Evolutionary conservation across 257 asterid genomes (phyloP).

Genomic region (Plantago elongata): DNA sequence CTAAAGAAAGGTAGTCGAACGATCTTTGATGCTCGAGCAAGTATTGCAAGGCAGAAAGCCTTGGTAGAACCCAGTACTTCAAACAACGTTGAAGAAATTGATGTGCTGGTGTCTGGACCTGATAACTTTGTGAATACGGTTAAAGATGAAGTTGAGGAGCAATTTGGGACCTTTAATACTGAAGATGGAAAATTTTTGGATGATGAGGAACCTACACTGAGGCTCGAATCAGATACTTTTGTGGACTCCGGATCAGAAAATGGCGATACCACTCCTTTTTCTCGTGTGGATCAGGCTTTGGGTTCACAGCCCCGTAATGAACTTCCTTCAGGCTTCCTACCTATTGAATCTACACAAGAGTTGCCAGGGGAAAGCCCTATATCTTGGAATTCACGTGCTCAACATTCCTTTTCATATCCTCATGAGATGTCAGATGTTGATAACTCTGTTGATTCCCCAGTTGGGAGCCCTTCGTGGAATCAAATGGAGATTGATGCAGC

Average conservation of each 20-base stretch:
- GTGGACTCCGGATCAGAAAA: constrained; percentile 63
- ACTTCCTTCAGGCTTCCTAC: constrained; percentile 31
- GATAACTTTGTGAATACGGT: constrained; percentile 41
- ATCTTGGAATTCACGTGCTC: constrained; percentile 51
- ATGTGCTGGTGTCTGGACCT: constrained; percentile 44
- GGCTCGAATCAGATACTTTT: constrained; percentile 25
- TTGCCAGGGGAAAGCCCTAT: constrained; percentile 54
- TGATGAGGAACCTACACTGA: constrained; percentile 14
- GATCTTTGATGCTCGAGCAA: constrained; percentile 43
- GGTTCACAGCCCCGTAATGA: constrained; percentile 47
- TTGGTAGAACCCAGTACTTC: constrained; percentile 32
- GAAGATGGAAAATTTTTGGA: constrained; percentile 22
- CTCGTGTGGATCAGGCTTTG: constrained; percentile 52
- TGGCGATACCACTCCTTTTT: constrained; percentile 43
- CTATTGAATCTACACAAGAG: constrained; percentile 47
- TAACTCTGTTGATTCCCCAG: constrained; percentile 66
- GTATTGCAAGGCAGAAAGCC: constrained; percentile 41
- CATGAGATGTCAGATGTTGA: constrained; percentile 73
- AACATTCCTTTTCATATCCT: constrained; percentile 57
- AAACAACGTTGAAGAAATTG: constrained; percentile 40
- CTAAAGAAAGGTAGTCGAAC: constrained; percentile 60
- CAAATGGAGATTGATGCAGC: constrained; percentile 57
- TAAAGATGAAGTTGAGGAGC: constrained; percentile 51
- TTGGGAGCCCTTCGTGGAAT: constrained; percentile 82
- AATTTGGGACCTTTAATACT: constrained; percentile 36